phyloP scores from a whole-genome alignment of 371 early-diverging fungal genomes.

The Mucor lusitanicus region DNA sequence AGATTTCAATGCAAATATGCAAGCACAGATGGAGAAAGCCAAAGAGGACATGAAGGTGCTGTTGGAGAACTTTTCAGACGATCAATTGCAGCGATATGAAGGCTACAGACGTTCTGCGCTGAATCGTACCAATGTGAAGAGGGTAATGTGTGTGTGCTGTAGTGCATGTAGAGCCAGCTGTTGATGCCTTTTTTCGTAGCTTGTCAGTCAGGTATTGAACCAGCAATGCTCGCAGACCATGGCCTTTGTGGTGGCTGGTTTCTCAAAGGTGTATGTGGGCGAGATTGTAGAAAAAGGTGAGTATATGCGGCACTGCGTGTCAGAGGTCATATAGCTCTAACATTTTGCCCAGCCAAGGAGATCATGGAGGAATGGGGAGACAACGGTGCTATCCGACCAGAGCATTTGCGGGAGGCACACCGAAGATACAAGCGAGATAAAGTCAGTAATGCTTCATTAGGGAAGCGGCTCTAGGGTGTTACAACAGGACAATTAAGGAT shows the following conservation, averaged over 20 bases:
- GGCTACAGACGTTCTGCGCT: constrained; percentile 87
- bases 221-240: constrained; percentile 87
- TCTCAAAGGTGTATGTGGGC: constrained; percentile 95
- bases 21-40: constrained; percentile 49
- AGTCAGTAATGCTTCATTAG: constrained; percentile 18
- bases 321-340: no score
- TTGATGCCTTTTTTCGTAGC: constrained; percentile 25
- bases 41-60: constrained; percentile 63
- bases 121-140: constrained; percentile 82
- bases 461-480: constrained; percentile 12
- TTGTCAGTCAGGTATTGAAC: constrained; percentile 73
- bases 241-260: constrained; percentile 91
- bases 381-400: constrained; percentile 72
- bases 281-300: constrained; percentile 91
- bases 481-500: constrained; percentile 10
- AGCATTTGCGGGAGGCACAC: constrained; percentile 91
- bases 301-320: no score
- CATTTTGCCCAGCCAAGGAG: constrained; percentile 54
- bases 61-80: constrained; percentile 79
- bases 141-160: constrained; percentile 47
- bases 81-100: constrained; percentile 88
- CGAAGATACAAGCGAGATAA: constrained; percentile 70
- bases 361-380: constrained; percentile 75
- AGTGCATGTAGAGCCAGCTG: no score
- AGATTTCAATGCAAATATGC: constrained; percentile 49